A percentile compares a stretch with the other conserved stretches of the same genome.
Evolutionary conservation across 1,139 yeast genomes (phyloP).

Genomic region (Diutina sp.): DNA sequence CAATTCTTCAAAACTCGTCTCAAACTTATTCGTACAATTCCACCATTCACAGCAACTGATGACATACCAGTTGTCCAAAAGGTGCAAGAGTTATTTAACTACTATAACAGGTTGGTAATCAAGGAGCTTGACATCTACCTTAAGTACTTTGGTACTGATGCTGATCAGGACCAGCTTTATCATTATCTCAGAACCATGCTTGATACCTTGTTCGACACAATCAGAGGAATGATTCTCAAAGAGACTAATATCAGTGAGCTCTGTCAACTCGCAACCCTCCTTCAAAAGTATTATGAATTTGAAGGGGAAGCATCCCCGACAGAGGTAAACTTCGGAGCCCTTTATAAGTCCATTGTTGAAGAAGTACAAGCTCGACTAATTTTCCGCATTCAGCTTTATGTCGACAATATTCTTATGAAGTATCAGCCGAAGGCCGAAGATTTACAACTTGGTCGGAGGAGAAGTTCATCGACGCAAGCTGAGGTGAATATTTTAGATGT

Average conservation of each 20-base stretch:
- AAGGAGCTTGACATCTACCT: conserved; percentile 51
- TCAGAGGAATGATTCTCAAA: conserved; percentile 53
- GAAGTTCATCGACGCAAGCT: conserved; percentile 12
- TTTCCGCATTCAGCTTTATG: conserved; percentile 61
- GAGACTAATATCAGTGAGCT: conserved; percentile 55
- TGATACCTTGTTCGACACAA: conserved; percentile 65
- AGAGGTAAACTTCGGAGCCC: conserved; percentile 4
- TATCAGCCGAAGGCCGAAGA: conserved; percentile 62
- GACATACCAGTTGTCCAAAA: conserved; percentile 30
- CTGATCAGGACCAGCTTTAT: conserved; percentile 17
- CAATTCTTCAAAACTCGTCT: conserved; percentile 49
- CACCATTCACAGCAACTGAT: background rate
- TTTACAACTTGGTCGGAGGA: conserved; percentile 40
- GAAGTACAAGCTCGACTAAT: conserved; percentile 74
- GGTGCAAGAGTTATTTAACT: conserved; percentile 47
- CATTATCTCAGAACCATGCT: conserved; percentile 49
- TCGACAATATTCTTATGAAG: conserved; percentile 53
- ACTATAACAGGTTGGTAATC: conserved; percentile 42
- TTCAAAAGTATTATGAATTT: conserved; percentile 57
- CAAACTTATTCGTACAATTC: conserved; percentile 14
- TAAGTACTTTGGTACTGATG: conserved; percentile 27
- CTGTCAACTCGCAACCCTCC: conserved; percentile 63
- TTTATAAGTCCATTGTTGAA: conserved; percentile 59
- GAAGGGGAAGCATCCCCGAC: conserved; percentile 25
- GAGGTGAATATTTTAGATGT: conserved; percentile 11